Evolutionary conservation across 495 filamentous ascomycete species (phyloP).

Genomic region (Pseudomonodictys pantanalensis): DNA sequence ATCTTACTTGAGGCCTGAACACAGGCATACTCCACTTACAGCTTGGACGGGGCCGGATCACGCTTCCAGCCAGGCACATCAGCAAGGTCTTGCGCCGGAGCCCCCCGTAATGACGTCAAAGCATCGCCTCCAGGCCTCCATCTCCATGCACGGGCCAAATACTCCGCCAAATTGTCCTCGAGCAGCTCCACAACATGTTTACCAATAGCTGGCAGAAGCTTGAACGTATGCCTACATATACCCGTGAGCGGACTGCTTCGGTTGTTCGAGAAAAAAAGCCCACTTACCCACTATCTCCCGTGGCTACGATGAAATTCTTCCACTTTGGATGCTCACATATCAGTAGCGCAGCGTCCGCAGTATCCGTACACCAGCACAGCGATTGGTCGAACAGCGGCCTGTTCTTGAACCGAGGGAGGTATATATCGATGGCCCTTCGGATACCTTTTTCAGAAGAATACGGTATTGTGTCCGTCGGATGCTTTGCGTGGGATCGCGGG

Average conservation of each 20-base stretch:
- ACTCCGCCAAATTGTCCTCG: not conserved
- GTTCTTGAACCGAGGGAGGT: conserved; percentile 2
- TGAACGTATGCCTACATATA: not conserved
- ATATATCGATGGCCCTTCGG: not conserved
- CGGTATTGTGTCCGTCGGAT: conserved; percentile 11
- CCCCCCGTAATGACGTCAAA: not conserved
- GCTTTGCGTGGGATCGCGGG: conserved; percentile 4
- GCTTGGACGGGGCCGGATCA: not conserved
- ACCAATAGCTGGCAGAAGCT: conserved; percentile 7
- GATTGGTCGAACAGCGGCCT: not conserved
- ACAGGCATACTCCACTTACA: no score
- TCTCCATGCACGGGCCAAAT: conserved; percentile 2
- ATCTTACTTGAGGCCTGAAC: no score
- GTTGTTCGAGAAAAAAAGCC: no score
- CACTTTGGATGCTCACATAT: conserved; percentile 6
- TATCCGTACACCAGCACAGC: conserved; percentile 15
- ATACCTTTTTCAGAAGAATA: conserved; percentile 2
- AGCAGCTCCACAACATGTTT: conserved; percentile 11
- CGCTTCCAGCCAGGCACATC: conserved; percentile 2
- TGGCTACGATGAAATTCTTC: conserved; percentile 3
- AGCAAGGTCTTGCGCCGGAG: conserved; percentile 3
- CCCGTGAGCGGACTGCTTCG: not conserved
- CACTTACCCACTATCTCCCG: conserved; percentile 3
- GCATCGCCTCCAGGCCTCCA: conserved; percentile 6
- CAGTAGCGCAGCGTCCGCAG: not conserved